A percentile compares a stretch with the other conserved stretches of the same genome.
phyloP scores from a whole-genome alignment of 2,329 filamentous ascomycete species.

The Fusarium brevicatenulatum region DNA sequence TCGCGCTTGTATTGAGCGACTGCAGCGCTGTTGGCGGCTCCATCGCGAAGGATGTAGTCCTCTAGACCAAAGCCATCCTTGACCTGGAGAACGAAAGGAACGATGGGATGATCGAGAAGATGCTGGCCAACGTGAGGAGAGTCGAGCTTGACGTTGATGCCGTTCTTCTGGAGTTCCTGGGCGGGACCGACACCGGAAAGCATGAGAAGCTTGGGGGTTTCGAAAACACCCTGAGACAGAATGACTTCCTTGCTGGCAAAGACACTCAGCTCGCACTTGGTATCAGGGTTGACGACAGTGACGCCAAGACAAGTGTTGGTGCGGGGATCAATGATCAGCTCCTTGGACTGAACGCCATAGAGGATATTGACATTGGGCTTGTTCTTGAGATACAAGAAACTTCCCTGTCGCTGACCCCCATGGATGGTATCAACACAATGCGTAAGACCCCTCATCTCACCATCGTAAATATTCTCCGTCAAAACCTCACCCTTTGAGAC shows the following conservation, averaged over 20 bases:
- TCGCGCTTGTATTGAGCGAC: constrained; percentile 44
- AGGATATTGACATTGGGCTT: constrained; percentile 67
- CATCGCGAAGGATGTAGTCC: constrained; percentile 53
- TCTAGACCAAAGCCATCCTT: constrained; percentile 55
- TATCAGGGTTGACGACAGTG: constrained; percentile 52
- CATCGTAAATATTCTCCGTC: constrained; percentile 66
- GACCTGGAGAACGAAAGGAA: constrained; percentile 49
- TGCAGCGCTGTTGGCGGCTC: neutral
- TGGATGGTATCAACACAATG: constrained; percentile 67
- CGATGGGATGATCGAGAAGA: constrained; percentile 69
- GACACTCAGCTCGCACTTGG: neutral
- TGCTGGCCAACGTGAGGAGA: constrained; percentile 72
- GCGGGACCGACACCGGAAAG: constrained; percentile 70
- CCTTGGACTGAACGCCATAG: constrained; percentile 60
- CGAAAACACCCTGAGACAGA: constrained; percentile 65
- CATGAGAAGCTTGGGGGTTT: constrained; percentile 72
- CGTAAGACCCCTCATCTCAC: constrained; percentile 63
- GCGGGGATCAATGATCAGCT: constrained; percentile 59
- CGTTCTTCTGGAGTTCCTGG: constrained; percentile 60
- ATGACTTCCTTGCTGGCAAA: constrained; percentile 61
- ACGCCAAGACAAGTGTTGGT: constrained; percentile 55
- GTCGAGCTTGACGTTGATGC: constrained; percentile 65
- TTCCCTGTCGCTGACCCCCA: constrained; percentile 63
- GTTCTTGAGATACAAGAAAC: constrained; percentile 60
- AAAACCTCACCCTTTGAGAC: constrained; percentile 60